phyloP scores from a whole-genome alignment of 1,284 basidiomycete genomes.

The Marasmius oreades region DNA sequence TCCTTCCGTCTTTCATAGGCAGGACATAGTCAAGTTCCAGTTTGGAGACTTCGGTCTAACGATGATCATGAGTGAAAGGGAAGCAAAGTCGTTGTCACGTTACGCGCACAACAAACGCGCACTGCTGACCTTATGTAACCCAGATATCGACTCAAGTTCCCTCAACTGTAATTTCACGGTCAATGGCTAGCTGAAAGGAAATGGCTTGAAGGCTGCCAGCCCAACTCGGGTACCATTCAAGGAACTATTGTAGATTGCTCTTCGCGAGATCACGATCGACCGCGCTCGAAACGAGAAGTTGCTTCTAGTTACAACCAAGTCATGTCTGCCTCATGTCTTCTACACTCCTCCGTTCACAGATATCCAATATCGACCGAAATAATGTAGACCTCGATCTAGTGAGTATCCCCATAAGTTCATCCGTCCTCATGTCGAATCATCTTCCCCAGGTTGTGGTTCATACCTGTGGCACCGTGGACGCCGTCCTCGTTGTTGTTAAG shows the following conservation, averaged over 20 bases:
- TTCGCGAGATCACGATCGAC: neutral
- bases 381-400: neutral
- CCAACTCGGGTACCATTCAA: no score
- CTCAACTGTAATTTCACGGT: no score
- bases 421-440: neutral
- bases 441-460: neutral
- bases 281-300: neutral
- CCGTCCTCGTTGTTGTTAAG: neutral
- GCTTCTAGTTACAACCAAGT: neutral
- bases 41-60: no score
- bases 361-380: neutral
- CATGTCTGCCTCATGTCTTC: neutral
- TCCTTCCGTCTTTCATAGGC: no score
- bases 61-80: no score
- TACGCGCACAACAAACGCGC: no score
- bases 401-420: neutral
- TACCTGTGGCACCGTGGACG: neutral
- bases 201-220: no score
- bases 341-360: neutral
- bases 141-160: no score
- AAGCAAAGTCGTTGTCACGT: no score
- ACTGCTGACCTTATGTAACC: no score
- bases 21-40: no score
- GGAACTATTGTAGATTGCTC: neutral
- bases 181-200: no score